These are phyloP conservation scores for Didymellaceae sp. DNA, from an alignment of 2,329 filamentous ascomycete genomes.

Conservation along the genomic window DNA sequence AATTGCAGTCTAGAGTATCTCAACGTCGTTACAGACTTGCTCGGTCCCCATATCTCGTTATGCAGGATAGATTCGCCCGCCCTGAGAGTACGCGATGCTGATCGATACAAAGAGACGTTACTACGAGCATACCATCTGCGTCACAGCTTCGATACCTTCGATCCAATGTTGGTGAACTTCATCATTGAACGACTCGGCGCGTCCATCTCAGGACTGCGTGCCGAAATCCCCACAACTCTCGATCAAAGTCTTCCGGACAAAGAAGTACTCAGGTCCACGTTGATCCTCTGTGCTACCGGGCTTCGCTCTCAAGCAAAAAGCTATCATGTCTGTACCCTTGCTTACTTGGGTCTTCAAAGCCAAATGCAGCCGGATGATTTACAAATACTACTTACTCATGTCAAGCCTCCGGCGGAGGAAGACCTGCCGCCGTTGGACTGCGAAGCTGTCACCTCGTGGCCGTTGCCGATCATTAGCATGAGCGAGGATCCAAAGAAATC, in stretches of 20 bases:
- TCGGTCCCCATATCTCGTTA: neutral
- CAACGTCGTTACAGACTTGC: conserved; percentile 1
- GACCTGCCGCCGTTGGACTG: neutral
- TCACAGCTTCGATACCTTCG: conserved; percentile 5
- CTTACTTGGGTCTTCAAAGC: conserved; percentile 3
- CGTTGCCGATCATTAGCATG: conserved; percentile 6
- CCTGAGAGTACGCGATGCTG: neutral
- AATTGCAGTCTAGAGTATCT: conserved; percentile 1
- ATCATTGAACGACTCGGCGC: conserved; percentile 3
- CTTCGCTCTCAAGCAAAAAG: neutral
- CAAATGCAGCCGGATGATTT: conserved; percentile 4
- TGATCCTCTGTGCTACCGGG: conserved; percentile 4
- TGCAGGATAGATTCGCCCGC: neutral
- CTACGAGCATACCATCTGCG: neutral
- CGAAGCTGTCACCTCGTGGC: neutral
- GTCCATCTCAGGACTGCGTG: neutral
- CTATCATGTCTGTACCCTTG: conserved; percentile 3
- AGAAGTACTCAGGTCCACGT: neutral
- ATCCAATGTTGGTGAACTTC: conserved; percentile 7
- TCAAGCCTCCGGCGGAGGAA: neutral
- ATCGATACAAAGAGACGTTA: conserved; percentile 2
- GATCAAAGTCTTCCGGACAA: neutral
- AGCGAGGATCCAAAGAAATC: conserved; percentile 2
- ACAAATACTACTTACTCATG: neutral
- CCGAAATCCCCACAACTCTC: no score